Base-by-base conservation (phyloP, 2,329 filamentous ascomycete genomes). In the Fusarium humuli region DNA sequence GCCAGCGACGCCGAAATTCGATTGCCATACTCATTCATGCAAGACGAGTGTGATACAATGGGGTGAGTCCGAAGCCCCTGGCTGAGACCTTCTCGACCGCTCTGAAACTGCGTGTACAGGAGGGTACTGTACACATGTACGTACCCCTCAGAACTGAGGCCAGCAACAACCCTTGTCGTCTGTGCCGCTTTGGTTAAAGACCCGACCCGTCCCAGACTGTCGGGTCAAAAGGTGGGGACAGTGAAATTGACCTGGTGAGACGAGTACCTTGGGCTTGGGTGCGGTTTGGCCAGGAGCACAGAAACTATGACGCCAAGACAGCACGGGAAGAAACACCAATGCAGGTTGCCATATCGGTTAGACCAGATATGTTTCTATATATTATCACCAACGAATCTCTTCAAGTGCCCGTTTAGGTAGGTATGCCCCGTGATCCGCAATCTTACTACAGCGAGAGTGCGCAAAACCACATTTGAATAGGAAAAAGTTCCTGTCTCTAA, bases 181-280 rank as follows among this genome's bases (percentile, higher is more conserved):
- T 62, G 64, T 70, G 67, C 73, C 70, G 62, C 61, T 74, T 61
- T 73, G 66, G 70, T 69, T 70, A 64, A 72, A 66, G 63, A 61
- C 55, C 63, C 47, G 63, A 25, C 65, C 58, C 44, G 73, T 65
- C 54, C 73, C 73, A 75, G 41, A 73, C 73, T 75, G 73, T 75
- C 73, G 73, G 73, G 73, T 71, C 65, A 25, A 40, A 29, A 25
- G 65, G 66, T 73, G 73, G 73, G 66, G 61, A 58, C 61, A 23
- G 32, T 56, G 65, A 73, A 72, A 75, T 75, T 73, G 61, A 61
- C 57, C 61, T 61, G 62, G 62, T 71, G 58, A 62, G 61, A 60
- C 65, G 65, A 62, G 67, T 18, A 23, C 32, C 32, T 14, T 53
- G n/a, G 34, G n/a, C 34, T 53, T 42, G 48, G 32, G 48, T 40